Evolutionary conservation across 202 grass and related monocot species (phyloP).

Genomic region (Setaria viridis): DNA sequence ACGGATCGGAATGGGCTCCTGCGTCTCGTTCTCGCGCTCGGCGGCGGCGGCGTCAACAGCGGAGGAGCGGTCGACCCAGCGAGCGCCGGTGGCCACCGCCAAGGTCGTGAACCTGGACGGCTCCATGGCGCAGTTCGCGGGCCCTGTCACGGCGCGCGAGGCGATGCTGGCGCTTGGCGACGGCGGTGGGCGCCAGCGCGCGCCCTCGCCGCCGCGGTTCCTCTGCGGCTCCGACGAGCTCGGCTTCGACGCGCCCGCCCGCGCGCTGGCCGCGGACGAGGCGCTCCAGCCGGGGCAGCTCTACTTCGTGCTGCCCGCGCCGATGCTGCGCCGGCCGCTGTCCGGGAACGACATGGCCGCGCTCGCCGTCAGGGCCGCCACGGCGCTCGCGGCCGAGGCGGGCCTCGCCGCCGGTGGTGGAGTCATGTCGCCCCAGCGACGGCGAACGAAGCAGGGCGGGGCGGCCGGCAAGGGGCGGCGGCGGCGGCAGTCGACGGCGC

Average conservation of each 20-base stretch:
- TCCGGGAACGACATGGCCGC: slow-evolving; percentile 56
- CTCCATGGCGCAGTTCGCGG: slow-evolving; percentile 39
- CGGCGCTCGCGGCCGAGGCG: slow-evolving; percentile 23
- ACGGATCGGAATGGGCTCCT: slow-evolving; percentile 12
- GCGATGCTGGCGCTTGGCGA: slow-evolving; percentile 24
- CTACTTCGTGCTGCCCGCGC: slow-evolving; percentile 65
- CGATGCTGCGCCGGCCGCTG: slow-evolving; percentile 48
- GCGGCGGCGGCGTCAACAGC: neutral
- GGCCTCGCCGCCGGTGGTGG: neutral
- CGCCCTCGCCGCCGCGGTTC: slow-evolving; percentile 29
- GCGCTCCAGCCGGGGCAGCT: slow-evolving; percentile 53
- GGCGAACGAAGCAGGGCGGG: neutral
- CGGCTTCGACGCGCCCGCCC: slow-evolving; percentile 35
- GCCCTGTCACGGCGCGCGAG: slow-evolving; percentile 40
- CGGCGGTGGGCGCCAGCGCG: neutral
- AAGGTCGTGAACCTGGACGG: slow-evolving; percentile 58
- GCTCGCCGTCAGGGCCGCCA: slow-evolving; percentile 62
- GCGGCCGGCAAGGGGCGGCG: neutral
- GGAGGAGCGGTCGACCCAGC: neutral
- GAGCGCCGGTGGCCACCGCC: neutral
- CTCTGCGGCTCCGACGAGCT: slow-evolving; percentile 77
- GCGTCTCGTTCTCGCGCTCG: slow-evolving; percentile 32
- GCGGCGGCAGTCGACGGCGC: neutral
- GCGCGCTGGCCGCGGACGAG: slow-evolving; percentile 43
- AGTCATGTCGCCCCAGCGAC: neutral